phyloP scores from a whole-genome alignment of 768 basidiomycete genomes.

The Trametes villosa region DNA sequence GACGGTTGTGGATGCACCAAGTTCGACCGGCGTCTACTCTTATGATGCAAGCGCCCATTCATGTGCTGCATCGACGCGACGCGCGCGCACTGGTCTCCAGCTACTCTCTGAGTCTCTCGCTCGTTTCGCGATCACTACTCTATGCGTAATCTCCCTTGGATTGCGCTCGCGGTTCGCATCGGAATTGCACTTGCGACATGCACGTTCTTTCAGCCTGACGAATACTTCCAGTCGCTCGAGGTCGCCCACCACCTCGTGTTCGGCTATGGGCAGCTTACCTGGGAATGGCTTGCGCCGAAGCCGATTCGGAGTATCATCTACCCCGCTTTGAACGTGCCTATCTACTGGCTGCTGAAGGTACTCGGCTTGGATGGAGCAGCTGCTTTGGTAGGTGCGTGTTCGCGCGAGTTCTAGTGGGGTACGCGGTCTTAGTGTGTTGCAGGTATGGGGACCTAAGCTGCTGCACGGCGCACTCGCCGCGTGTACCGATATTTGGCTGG shows the following conservation, averaged over 20 bases:
- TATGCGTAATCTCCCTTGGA: slow-evolving; percentile 6
- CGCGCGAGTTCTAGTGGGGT: too few species aligned
- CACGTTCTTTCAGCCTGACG: slow-evolving; percentile 96
- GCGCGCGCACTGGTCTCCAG: neutral
- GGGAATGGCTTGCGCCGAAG: slow-evolving; percentile 84
- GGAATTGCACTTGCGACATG: slow-evolving; percentile 68
- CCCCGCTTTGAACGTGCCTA: slow-evolving; percentile 77
- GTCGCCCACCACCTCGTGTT: slow-evolving; percentile 88
- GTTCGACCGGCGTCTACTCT: too few species aligned
- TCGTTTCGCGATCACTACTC: neutral
- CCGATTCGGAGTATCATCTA: slow-evolving; percentile 85
- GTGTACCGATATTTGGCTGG: slow-evolving; percentile 76
- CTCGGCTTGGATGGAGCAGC: slow-evolving; percentile 55
- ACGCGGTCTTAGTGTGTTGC: neutral
- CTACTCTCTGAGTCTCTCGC: too few species aligned
- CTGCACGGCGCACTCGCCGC: slow-evolving; percentile 80
- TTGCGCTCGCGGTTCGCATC: slow-evolving; percentile 45
- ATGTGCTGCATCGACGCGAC: too few species aligned
- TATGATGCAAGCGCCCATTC: too few species aligned
- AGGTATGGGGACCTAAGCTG: slow-evolving; percentile 78
- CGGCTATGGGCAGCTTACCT: slow-evolving; percentile 90
- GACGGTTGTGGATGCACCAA: too few species aligned
- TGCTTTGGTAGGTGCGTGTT: slow-evolving; percentile 63
- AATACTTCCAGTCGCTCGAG: slow-evolving; percentile 94
- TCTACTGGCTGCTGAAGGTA: slow-evolving; percentile 72